phyloP scores from a whole-genome alignment of 2,329 filamentous ascomycete genomes.

The Lachnellula arida region DNA sequence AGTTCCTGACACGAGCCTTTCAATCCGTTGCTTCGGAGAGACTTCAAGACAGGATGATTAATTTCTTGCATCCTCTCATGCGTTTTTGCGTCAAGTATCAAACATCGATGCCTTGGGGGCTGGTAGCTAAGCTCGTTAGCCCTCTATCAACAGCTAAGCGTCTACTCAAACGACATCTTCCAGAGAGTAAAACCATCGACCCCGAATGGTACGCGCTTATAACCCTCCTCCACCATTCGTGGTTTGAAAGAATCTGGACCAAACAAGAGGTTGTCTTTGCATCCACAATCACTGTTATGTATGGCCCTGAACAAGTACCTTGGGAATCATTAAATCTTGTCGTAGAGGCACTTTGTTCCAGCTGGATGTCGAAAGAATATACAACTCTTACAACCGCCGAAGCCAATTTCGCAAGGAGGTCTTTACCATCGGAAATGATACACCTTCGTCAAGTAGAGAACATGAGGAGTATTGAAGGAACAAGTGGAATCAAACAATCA shows the following conservation, averaged over 20 bases:
- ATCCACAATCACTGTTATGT: background rate
- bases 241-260: background rate
- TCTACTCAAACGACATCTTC: background rate
- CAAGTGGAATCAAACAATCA: background rate
- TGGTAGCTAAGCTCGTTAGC: background rate
- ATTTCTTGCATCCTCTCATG: background rate
- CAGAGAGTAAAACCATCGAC: background rate
- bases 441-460: background rate
- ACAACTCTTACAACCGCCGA: background rate
- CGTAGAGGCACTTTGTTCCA: background rate
- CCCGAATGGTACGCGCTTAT: background rate
- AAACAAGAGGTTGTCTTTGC: background rate
- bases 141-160: background rate
- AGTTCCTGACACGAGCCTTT: background rate
- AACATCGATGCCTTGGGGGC: background rate
- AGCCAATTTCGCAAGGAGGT: background rate
- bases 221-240: background rate
- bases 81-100: background rate
- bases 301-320: background rate
- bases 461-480: background rate
- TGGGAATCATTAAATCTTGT: background rate
- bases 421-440: background rate
- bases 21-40: background rate
- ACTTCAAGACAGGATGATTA: background rate
- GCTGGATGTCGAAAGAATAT: background rate